phyloP scores from a whole-genome alignment of 768 basidiomycete genomes.

The Psilocybe cyanescens region DNA sequence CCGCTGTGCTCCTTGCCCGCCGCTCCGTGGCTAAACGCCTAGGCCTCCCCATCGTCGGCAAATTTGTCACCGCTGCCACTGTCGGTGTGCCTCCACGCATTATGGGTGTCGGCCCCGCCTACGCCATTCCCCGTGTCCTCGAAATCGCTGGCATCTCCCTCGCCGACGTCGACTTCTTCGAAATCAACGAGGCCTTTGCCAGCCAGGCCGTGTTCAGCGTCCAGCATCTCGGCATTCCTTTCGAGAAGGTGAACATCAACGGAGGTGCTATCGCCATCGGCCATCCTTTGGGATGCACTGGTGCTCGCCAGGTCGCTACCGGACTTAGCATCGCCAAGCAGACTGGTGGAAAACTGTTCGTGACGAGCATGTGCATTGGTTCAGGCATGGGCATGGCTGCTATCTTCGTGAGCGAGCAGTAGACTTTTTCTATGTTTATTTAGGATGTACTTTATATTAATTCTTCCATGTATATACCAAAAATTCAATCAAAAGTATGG shows the following conservation, averaged over 20 bases:
- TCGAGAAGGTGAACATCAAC: constrained; percentile 89
- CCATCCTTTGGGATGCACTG: constrained; percentile 87
- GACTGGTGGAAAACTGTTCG: constrained; percentile 75
- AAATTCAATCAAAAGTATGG: constrained; percentile 4
- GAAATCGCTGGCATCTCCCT: constrained; percentile 60
- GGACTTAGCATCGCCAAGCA: constrained; percentile 82
- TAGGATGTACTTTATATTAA: constrained; percentile 1
- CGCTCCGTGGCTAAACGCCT: constrained; percentile 82
- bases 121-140: constrained; percentile 80
- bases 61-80: constrained; percentile 71
- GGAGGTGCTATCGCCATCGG: constrained; percentile 70
- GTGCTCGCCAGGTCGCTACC: constrained; percentile 87
- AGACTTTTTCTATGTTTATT: constrained; percentile 8
- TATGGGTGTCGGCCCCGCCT: constrained; percentile 93
- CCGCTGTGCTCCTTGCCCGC: constrained; percentile 83
- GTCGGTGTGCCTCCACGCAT: constrained; percentile 86
- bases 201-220: constrained; percentile 79
- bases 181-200: constrained; percentile 83
- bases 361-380: constrained; percentile 92
- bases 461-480: neutral
- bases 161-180: constrained; percentile 84
- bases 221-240: constrained; percentile 80
- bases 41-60: constrained; percentile 86
- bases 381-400: constrained; percentile 92
- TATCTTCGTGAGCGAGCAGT: constrained; percentile 86